A percentile compares a stretch with the other conserved stretches of the same genome.
phyloP scores from a whole-genome alignment of 2,329 filamentous ascomycete genomes.

The Colletotrichum higginsianum region DNA sequence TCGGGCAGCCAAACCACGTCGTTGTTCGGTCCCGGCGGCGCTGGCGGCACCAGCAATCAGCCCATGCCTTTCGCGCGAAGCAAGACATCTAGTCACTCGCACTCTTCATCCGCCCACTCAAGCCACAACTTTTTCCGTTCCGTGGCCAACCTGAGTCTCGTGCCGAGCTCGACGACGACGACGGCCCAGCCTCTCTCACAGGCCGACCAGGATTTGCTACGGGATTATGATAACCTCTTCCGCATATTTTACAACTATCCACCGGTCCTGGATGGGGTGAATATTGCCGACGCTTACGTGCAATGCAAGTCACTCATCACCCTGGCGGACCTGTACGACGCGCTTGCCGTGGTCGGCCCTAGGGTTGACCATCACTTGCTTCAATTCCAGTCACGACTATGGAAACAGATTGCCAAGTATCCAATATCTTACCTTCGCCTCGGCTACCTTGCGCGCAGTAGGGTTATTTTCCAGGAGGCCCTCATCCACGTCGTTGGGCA shows the following conservation, averaged over 20 bases:
- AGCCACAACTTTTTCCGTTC: constrained; percentile 83
- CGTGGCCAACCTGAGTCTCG: constrained; percentile 81
- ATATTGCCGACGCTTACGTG: constrained; percentile 92
- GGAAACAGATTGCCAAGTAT: constrained; percentile 98
- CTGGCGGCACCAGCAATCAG: constrained; percentile 9
- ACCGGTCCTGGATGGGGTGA: constrained; percentile 84
- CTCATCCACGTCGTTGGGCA: constrained; percentile 95
- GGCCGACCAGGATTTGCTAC: constrained; percentile 81
- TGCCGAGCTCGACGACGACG: constrained; percentile 61
- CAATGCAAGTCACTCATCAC: constrained; percentile 92
- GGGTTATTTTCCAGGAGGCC: constrained; percentile 88
- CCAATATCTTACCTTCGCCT: constrained; percentile 93
- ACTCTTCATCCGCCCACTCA: constrained; percentile 62
- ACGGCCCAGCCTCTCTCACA: constrained; percentile 63
- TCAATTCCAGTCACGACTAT: constrained; percentile 90
- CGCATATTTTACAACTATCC: constrained; percentile 96
- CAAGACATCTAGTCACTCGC: constrained; percentile 72
- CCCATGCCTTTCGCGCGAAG: constrained; percentile 59
- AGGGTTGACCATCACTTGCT: constrained; percentile 94
- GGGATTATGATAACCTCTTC: constrained; percentile 96
- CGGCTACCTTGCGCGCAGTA: constrained; percentile 86
- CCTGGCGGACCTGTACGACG: constrained; percentile 95
- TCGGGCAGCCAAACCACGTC: constrained; percentile 54
- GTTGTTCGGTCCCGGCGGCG: constrained; percentile 65
- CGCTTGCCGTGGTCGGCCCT: constrained; percentile 87